Evolutionary conservation across 192 early-diverging fungal species (phyloP).

Genomic region (Rhizophagus sp.): DNA sequence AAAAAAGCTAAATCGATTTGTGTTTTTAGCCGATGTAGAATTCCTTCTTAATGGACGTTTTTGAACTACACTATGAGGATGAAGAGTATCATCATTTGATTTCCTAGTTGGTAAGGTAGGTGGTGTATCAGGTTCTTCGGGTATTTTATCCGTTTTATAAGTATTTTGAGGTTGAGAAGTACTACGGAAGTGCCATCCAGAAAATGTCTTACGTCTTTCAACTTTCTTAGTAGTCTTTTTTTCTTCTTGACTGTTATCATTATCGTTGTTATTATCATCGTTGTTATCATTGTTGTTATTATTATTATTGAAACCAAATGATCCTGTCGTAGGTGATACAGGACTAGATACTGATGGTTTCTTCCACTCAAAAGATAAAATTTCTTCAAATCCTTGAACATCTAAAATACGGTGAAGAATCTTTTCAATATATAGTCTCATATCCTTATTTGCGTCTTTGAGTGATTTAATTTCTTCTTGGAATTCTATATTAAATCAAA

Average conservation of each 20-base stretch:
- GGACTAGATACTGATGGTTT: not conserved
- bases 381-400: slow-evolving; percentile 14
- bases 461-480: slow-evolving; percentile 60
- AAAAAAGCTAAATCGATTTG: slow-evolving; percentile 10
- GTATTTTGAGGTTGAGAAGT: not conserved
- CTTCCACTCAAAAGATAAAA: slow-evolving; percentile 20
- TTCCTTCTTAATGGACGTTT: slow-evolving; percentile 1
- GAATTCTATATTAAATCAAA: slow-evolving; percentile 37
- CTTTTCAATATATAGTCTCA: slow-evolving; percentile 75
- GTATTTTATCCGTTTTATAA: not conserved
- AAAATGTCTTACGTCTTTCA: slow-evolving; percentile 22
- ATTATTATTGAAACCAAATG: not conserved
- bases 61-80: not conserved
- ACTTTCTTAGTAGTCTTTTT: not conserved
- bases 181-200: not conserved
- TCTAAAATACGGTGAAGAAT: slow-evolving; percentile 74
- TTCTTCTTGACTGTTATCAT: not conserved
- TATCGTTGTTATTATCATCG: not conserved
- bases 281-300: not conserved
- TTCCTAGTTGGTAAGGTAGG: not conserved
- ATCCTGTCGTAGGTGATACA: slow-evolving; percentile 2
- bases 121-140: not conserved
- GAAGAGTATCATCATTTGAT: not conserved
- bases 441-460: slow-evolving; percentile 67
- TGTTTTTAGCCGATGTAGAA: not conserved